phyloP scores from a whole-genome alignment of 768 basidiomycete species.

The Mycena maculata region DNA sequence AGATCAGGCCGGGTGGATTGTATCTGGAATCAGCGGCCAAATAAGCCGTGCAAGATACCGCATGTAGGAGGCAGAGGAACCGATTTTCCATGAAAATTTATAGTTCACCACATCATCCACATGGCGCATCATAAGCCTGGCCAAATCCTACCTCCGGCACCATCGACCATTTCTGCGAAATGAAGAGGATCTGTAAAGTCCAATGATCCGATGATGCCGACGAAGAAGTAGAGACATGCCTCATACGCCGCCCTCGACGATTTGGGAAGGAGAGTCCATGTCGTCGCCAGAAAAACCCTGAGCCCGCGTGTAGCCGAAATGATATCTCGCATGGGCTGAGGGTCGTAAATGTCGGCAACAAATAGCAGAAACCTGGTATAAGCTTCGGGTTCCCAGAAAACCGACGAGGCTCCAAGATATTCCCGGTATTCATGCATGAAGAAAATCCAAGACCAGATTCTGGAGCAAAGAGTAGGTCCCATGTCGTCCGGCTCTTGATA shows the following conservation, averaged over 20 bases:
- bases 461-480: constrained; percentile 3
- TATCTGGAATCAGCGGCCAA: background rate
- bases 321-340: background rate
- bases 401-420: background rate
- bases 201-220: constrained; percentile 2
- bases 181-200: background rate
- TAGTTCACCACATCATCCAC: background rate
- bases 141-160: constrained; percentile 13
- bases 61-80: background rate
- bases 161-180: constrained; percentile 15
- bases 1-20: background rate
- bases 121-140: background rate
- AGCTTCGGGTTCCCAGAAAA: background rate
- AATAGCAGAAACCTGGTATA: constrained; percentile 14
- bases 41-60: background rate
- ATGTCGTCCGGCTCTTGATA: constrained; percentile 8
- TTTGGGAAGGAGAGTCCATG: constrained; percentile 8
- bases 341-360: constrained; percentile 4
- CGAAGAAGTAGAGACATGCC: constrained; percentile 1
- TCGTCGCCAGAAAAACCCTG: constrained; percentile 9
- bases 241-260: background rate
- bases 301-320: constrained; percentile 1
- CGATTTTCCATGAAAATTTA: background rate
- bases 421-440: constrained; percentile 12
- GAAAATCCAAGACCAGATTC: constrained; percentile 11